Evolutionary conservation across 2,329 filamentous ascomycete genomes (phyloP).

Genomic region (Neonectria magnoliae): DNA sequence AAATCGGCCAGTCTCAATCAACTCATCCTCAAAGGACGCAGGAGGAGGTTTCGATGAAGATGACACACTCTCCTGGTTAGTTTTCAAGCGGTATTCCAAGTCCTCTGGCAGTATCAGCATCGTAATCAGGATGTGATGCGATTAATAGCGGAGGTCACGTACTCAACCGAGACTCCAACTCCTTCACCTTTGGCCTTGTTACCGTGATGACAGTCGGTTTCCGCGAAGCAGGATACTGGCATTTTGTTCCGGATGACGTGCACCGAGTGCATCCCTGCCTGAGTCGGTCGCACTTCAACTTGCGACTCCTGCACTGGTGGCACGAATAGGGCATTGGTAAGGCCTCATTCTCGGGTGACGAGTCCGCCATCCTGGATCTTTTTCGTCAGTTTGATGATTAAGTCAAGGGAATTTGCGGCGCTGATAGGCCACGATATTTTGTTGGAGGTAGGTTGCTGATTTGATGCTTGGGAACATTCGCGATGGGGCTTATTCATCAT

Average conservation of each 20-base stretch:
- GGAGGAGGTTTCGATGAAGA: slow-evolving; percentile 28
- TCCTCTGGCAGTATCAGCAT: slow-evolving; percentile 33
- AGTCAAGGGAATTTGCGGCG: neutral
- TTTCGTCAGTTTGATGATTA: too few species aligned
- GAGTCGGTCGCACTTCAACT: slow-evolving; percentile 45
- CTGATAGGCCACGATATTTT: neutral
- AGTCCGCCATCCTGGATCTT: slow-evolving; percentile 18
- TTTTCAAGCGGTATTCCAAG: slow-evolving; percentile 36
- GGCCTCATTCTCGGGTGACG: neutral
- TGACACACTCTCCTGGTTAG: slow-evolving; percentile 26
- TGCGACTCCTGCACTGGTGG: slow-evolving; percentile 41
- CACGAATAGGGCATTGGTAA: slow-evolving; percentile 40
- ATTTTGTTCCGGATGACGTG: slow-evolving; percentile 29
- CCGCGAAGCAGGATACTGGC: slow-evolving; percentile 42
- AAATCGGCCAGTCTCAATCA: slow-evolving; percentile 42
- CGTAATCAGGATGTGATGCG: neutral
- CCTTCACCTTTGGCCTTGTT: slow-evolving; percentile 42
- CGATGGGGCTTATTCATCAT: neutral
- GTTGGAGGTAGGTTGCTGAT: neutral
- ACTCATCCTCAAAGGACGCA: slow-evolving; percentile 24
- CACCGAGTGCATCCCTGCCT: slow-evolving; percentile 42
- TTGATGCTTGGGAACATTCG: neutral
- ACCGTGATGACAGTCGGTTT: slow-evolving; percentile 37
- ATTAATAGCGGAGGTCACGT: neutral
- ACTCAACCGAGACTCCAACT: slow-evolving; percentile 42